Evolutionary conservation across 2,329 filamentous ascomycete genomes (phyloP).

Genomic region (Neodidymelliopsis sp.): DNA sequence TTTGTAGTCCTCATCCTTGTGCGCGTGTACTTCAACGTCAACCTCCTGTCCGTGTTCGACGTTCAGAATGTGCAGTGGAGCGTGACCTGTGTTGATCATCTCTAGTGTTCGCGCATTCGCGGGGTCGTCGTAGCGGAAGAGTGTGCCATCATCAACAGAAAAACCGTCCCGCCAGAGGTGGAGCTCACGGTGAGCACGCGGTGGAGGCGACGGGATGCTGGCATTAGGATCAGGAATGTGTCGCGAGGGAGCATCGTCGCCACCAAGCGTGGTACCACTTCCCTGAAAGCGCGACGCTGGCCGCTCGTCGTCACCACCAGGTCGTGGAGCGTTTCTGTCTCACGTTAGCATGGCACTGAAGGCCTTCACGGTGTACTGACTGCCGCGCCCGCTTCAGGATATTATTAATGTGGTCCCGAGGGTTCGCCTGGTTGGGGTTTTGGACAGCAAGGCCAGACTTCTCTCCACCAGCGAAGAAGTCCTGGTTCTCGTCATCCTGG

Average conservation of each 20-base stretch:
- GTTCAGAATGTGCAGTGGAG: constrained; percentile 79
- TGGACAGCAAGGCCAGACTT: constrained; percentile 78
- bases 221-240: constrained; percentile 68
- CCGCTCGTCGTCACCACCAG: constrained; percentile 61
- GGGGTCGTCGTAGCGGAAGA: constrained; percentile 81
- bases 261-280: constrained; percentile 77
- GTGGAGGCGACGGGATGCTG: constrained; percentile 47
- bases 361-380: constrained; percentile 32
- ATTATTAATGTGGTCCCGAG: constrained; percentile 58
- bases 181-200: constrained; percentile 71
- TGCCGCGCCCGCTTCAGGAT: constrained; percentile 58
- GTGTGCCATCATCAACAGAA: constrained; percentile 81
- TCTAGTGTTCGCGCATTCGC: constrained; percentile 73
- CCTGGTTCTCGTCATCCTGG: constrained; percentile 66
- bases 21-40: constrained; percentile 77
- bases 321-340: constrained; percentile 66
- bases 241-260: constrained; percentile 76
- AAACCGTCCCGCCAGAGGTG: constrained; percentile 87
- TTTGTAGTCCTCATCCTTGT: constrained; percentile 77
- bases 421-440: constrained; percentile 65
- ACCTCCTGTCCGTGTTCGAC: constrained; percentile 77
- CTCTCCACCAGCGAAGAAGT: constrained; percentile 84
- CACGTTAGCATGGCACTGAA: constrained; percentile 27
- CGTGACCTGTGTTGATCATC: constrained; percentile 79
- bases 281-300: constrained; percentile 69